These are phyloP conservation scores for Geranium incanum DNA, from an alignment of 441 rosid species.

Conservation along the genomic window DNA sequence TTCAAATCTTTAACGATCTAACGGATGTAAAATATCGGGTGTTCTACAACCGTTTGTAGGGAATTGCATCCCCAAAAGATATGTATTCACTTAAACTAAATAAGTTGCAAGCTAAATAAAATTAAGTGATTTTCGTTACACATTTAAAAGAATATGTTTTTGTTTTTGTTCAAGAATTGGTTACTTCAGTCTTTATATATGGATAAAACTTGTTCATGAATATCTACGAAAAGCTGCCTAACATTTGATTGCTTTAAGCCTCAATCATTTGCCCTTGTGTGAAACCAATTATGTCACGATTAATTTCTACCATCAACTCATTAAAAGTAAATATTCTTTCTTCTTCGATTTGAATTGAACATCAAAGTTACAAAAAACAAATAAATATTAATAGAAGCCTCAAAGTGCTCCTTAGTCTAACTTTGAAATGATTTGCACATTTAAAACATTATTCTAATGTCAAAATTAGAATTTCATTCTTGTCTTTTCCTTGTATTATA, in stretches of 20 bases:
- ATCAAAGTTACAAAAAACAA: not conserved
- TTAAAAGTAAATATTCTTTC: not conserved
- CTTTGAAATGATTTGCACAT: not conserved
- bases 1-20: too few species aligned
- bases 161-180: too few species aligned
- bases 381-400: not conserved
- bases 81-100: too few species aligned
- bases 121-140: too few species aligned
- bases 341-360: conserved; percentile 4
- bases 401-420: not conserved
- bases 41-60: too few species aligned
- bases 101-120: too few species aligned
- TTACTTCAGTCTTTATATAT: too few species aligned
- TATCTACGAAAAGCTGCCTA: not conserved
- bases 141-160: too few species aligned
- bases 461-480: not conserved
- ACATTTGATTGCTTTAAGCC: not conserved
- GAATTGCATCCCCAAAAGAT: too few species aligned
- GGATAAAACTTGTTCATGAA: too few species aligned
- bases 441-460: not conserved
- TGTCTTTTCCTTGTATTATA: not conserved
- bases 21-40: too few species aligned
- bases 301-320: too few species aligned
- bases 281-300: not conserved
- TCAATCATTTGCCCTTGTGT: conserved; percentile 1